Evolutionary conservation across 306 rosid genomes (phyloP), one percentile per base, ranked within the genome.

Genomic region (Morella rubra): DNA sequence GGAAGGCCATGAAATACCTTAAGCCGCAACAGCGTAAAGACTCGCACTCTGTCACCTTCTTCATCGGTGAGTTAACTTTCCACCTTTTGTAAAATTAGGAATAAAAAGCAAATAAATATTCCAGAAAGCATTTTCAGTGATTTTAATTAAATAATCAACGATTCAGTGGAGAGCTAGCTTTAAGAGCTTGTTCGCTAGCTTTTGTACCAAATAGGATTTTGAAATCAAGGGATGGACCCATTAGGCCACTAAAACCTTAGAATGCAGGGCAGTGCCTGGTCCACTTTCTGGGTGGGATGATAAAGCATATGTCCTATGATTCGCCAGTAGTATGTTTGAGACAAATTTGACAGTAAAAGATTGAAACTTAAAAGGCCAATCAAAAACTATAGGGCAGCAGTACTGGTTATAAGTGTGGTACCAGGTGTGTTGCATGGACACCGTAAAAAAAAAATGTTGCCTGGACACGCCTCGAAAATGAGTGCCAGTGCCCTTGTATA

Each of bases 1-100:
- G 97, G 61, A 96, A 96, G 86, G 99, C 97, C 88, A 89, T 96
- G 96, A 96, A 92, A 71, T 96, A 91, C 86, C 98, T 96, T 58
- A 92, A 86, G 82, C 99, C 99, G 5, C 89, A 74, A 24, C 97
- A 89, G 72, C 84, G 78, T 4, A 86, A 89, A 84, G 98, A 92
- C 77, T 92, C 98, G 55, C 99, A 96, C 79, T 73, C 93, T 27
- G 89, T 87, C 56, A 88, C 99, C 44, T 92, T 96, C 88, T 92
- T 92, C 84, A 93, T 91, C 77, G 99, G 99, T 92, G 68, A 88
- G 97, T 78, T 73, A 37, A 77, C 70, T 50, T 8, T 6, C 32
- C 18, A 66, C 18, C 16, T 65, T 18, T 41, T 27, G 37, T 32
- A 32, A 60, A 5, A 40, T 55, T 8, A 7, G 14, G 53, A 58